Base-by-base conservation (phyloP, 148 eudicot genomes). In the Chenopodium album region DNA sequence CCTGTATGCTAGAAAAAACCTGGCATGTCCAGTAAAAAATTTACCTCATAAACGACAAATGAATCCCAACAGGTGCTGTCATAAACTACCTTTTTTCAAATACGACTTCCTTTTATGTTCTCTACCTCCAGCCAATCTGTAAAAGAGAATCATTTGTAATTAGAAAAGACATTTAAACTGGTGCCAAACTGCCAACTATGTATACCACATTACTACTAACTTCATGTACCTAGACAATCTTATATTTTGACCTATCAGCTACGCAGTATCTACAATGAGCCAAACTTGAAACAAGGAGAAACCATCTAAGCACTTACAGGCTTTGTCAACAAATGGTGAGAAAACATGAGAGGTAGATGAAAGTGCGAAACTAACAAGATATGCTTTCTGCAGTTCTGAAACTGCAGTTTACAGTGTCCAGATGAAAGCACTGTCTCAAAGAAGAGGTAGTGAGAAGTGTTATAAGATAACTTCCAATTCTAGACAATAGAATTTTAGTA, bases 81-180 rank as follows among this genome's bases (percentile, higher is more conserved):
- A 46, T 66, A 69, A 81, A 67, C 72, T 65, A 83, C 92, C 98
- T 97, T 93, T 93, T 95, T 77, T 97, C 98, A 84, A 96, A 90
- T 63, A 88, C 82, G 46, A 95, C 98, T 92, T 95, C 98, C 66
- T 91, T 93, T 84, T 93, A 96, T 26, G 93, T 91, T 85, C 98
- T 95, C 98, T 97, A 95, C 83, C 98, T 93, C 86, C 92, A 87
- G 79, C 98, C 98, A 91, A 93, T 87, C 99, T 95, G 82, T 68
- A 64, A 85, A 84, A 77, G 65, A 72, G 73, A 69, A 79, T 67
- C 46, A 81, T 69, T 1, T 12, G 72, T 73, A 60, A 34, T 79
- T 75, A 79, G 59, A 76, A 41, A 47, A 44, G 41, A 46, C 11
- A 23, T 28, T 47, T 19, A 52, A 62, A 59, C 37, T n/a, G 68